A percentile compares a stretch with the other conserved stretches of the same genome.
Evolutionary conservation across 768 basidiomycete species (phyloP).

Genomic region (Amyloporia xantha): DNA sequence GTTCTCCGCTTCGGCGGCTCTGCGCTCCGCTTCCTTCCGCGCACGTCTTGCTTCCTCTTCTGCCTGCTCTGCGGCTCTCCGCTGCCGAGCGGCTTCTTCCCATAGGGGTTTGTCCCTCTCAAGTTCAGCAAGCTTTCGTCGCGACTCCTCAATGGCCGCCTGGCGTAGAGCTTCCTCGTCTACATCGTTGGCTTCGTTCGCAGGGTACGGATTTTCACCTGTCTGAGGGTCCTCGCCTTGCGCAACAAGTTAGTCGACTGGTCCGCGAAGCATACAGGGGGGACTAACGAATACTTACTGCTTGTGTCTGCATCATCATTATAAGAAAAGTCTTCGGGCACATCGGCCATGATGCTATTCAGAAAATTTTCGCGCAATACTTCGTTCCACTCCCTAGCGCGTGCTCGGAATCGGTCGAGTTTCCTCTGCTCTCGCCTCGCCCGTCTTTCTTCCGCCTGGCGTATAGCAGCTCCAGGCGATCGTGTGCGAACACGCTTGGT

Average conservation of each 20-base stretch:
- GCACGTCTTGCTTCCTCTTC: constrained; percentile 24
- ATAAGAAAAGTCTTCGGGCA: no score
- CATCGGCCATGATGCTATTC: background rate
- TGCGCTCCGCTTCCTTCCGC: constrained; percentile 12
- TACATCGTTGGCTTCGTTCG: background rate
- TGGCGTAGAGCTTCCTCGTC: constrained; percentile 31
- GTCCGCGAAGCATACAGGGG: no score
- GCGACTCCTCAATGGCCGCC: constrained; percentile 53
- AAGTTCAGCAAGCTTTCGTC: constrained; percentile 61
- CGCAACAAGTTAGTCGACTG: no score
- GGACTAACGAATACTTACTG: background rate
- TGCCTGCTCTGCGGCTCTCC: constrained; percentile 38
- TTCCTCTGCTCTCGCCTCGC: constrained; percentile 6
- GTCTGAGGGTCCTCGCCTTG: no score
- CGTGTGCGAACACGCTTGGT: constrained; percentile 10
- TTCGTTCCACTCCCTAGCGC: constrained; percentile 3
- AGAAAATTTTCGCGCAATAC: background rate
- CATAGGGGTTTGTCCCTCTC: constrained; percentile 57
- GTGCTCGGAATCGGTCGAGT: background rate
- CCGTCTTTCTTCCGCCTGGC: constrained; percentile 3
- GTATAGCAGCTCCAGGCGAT: constrained; percentile 1
- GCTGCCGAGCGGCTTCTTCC: constrained; percentile 46
- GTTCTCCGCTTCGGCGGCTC: constrained; percentile 15
- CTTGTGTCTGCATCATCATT: no score
- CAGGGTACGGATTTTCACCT: background rate